phyloP scores from a whole-genome alignment of 768 basidiomycete genomes.

The Lactifluus volemus region DNA sequence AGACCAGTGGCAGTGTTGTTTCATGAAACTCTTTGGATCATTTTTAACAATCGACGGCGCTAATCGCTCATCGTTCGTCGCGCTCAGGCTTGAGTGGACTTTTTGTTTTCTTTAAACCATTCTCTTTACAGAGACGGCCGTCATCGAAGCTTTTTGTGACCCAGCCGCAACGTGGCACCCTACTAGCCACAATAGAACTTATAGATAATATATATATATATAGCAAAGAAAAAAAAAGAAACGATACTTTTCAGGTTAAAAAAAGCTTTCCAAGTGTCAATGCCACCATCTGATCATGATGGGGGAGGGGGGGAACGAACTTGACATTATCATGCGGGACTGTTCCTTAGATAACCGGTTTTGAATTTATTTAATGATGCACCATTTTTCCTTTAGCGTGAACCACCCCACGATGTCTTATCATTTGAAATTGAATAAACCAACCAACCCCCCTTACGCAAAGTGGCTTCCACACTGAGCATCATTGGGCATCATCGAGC shows the following conservation, averaged over 20 bases:
- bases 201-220: neutral
- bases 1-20: neutral
- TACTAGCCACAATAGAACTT: neutral
- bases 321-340: neutral
- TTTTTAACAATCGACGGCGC: neutral
- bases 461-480: neutral
- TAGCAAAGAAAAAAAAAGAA: neutral
- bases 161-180: neutral
- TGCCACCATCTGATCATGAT: slow-evolving; percentile 3
- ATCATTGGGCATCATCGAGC: no score
- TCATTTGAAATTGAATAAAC: neutral
- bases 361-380: neutral
- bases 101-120: no score
- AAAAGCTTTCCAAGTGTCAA: neutral
- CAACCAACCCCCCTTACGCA: neutral
- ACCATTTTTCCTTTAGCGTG: no score
- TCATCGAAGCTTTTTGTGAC: neutral
- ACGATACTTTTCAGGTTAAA: neutral
- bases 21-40: neutral
- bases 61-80: neutral
- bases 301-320: neutral
- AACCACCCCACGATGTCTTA: neutral
- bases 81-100: neutral
- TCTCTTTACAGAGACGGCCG: neutral
- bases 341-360: neutral